Base-by-base conservation (phyloP, 225 moss, liverwort and hornwort genomes). In the Ulota crispa region DNA sequence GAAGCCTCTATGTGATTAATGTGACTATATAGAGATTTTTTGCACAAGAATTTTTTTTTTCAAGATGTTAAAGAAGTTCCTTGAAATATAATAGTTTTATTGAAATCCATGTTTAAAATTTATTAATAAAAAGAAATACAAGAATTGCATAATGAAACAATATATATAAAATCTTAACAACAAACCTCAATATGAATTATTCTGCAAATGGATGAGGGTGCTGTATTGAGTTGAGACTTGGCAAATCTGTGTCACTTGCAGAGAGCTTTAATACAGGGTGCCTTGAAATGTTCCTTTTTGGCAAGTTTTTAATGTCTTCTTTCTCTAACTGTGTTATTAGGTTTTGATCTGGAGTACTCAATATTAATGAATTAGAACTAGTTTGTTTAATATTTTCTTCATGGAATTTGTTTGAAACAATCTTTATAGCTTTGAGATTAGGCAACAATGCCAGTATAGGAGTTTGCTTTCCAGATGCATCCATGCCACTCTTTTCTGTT, bases 211-310 rank as follows among this genome's bases (percentile, higher is more conserved):
- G 61, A 8, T 80, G 77, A 72, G 67, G 72, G 21, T 83, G 77
- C 6, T 72, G 43, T 76, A 80, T 83, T 32, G 76, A 75, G 4
- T 80, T 77, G 12, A 83, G 61, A 26, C 77, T 83, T 23, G 86
- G 80, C 43, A 86, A 83, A 24, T 83, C 28, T 26, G 31, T 72
- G 23, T 77, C 83, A 70, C 80, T 83, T 36, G 80, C 67, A 6
- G 43, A 83, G 61, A 41, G 61, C 72, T 86, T 86, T 77, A 83
- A 62, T 9, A 76, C 30, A 2, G 66, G 76, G 7, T 70, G 72
- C 32, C 53, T 77, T 16, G 50, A 1, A 65, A 39, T 69, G 0
- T 20, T 80, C 53, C 76, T 80, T 10, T 54, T 68, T 3, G 26
- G 72, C 54, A 80, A 16, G 13, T 5, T 34, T 3, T 66, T 67